Percentiles rank a stretch among this genome's conserved stretches.
Evolutionary conservation across 2,329 filamentous ascomycete genomes (phyloP).

Genomic region (Alternaria gaisen): DNA sequence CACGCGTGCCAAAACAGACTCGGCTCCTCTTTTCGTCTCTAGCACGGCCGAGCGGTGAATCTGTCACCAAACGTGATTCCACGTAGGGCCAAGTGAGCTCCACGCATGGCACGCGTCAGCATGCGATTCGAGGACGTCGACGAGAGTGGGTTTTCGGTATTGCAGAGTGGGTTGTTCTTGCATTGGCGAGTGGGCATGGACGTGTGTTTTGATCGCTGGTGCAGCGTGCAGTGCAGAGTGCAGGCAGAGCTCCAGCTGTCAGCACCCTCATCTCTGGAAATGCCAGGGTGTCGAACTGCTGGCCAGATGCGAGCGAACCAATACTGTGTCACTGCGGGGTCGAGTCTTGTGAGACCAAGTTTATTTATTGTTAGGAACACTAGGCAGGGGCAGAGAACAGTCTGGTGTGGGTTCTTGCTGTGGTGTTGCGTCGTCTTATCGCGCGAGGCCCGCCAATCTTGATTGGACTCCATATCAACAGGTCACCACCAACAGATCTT

Average conservation of each 20-base stretch:
- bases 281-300: slow-evolving; percentile 9
- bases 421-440: not conserved
- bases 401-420: not conserved
- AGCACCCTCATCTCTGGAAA: not conserved
- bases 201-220: slow-evolving; percentile 18
- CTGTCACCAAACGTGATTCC: slow-evolving; percentile 21
- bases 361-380: slow-evolving; percentile 6
- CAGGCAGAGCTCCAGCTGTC: not conserved
- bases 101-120: slow-evolving; percentile 46
- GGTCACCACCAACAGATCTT: not conserved
- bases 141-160: slow-evolving; percentile 4
- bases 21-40: slow-evolving; percentile 15
- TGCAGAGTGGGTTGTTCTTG: not conserved
- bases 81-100: slow-evolving; percentile 36
- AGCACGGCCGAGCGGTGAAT: slow-evolving; percentile 15
- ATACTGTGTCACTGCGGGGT: slow-evolving; percentile 12
- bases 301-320: slow-evolving; percentile 4
- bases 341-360: slow-evolving; percentile 3
- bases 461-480: not conserved
- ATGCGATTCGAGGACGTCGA: slow-evolving; percentile 36
- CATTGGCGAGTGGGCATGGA: slow-evolving; percentile 8
- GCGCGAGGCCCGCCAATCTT: not conserved
- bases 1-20: slow-evolving; percentile 24
- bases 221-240: not conserved
- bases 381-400: slow-evolving; percentile 4